Evolutionary conservation across 73 alveolate genomes (phyloP), one percentile per base, ranked within the genome.

Genomic region (Paramecium sonneborni): DNA sequence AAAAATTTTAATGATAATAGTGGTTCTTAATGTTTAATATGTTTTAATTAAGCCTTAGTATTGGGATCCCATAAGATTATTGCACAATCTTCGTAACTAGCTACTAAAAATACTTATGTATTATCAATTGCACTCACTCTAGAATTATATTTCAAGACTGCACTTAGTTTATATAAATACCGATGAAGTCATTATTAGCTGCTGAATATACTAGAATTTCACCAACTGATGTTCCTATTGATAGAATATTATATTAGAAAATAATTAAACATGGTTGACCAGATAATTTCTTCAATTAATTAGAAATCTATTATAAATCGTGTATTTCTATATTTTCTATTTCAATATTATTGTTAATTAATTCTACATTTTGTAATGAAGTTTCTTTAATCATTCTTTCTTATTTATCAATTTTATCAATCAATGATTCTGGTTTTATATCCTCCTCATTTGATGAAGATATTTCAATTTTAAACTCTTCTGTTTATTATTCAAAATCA

Each of bases 11-110:
- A 57, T 21, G 76, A 20, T 21, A 44, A 37, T 2, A 79, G 55
- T 20, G 41, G 44, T 38, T 41, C 44, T 14, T 79, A 8, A 79
- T 39, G 46, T 18, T 79, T 62, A 44, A 79, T 41, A 11, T 20
- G 15, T 79, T 79, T 79, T 21, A 79, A 34, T 46, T 41, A 44
- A 43, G 90, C 69, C 5, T 62, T 32, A 1, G 55, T 43, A 41
- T 79, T 79, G 1, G 74, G 74, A 43, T 79, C 90, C 90, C 90
- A 79, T 79, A 79, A 79, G 3, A 79, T 44, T 2, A 79, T 79
- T 41, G 46, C 18, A 20, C 90, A 57, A 79, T 79, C 74, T 34
- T 79, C 90, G 41, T 79, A 79, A n/a, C 76, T 62, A 43, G 90
- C 90, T 6, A 44, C 74, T 12, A 79, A 24, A 20, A 43, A 26